phyloP scores from a whole-genome alignment of 495 filamentous ascomycete species.

The Cercophora scortea region DNA sequence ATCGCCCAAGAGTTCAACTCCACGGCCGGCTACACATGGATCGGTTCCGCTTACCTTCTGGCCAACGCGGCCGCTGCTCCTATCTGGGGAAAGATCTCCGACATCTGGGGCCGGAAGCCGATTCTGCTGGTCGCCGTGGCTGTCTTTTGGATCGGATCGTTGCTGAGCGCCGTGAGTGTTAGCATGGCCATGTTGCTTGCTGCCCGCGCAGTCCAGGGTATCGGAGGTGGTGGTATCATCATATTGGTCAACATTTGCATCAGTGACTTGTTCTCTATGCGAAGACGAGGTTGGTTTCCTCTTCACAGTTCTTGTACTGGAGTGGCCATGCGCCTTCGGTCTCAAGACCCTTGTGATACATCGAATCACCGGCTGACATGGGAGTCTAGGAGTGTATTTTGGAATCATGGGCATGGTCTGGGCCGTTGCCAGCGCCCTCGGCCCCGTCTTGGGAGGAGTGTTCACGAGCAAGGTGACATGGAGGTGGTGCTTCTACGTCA shows the following conservation, averaged over 20 bases:
- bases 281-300: slow-evolving; percentile 42
- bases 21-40: slow-evolving; percentile 68
- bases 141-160: slow-evolving; percentile 68
- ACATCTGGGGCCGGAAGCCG: slow-evolving; percentile 81
- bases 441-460: slow-evolving; percentile 57
- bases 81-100: slow-evolving; percentile 75
- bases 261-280: slow-evolving; percentile 69
- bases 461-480: slow-evolving; percentile 50
- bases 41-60: slow-evolving; percentile 63
- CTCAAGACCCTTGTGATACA: too few relatives aligned
- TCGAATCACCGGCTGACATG: neutral
- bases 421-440: slow-evolving; percentile 46
- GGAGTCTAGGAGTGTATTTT: slow-evolving; percentile 44
- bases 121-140: slow-evolving; percentile 65
- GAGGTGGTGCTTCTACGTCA: slow-evolving; percentile 71
- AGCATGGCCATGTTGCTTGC: slow-evolving; percentile 69
- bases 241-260: slow-evolving; percentile 78
- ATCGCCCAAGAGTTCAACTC: slow-evolving; percentile 57
- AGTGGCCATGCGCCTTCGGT: neutral
- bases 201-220: slow-evolving; percentile 70
- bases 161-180: slow-evolving; percentile 60
- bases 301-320: neutral
- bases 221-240: slow-evolving; percentile 77
- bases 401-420: slow-evolving; percentile 42
- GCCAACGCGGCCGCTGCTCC: slow-evolving; percentile 62